Conservation (phyloP, 805 yeast genomes). For the Ogataea naganishii region DNA sequence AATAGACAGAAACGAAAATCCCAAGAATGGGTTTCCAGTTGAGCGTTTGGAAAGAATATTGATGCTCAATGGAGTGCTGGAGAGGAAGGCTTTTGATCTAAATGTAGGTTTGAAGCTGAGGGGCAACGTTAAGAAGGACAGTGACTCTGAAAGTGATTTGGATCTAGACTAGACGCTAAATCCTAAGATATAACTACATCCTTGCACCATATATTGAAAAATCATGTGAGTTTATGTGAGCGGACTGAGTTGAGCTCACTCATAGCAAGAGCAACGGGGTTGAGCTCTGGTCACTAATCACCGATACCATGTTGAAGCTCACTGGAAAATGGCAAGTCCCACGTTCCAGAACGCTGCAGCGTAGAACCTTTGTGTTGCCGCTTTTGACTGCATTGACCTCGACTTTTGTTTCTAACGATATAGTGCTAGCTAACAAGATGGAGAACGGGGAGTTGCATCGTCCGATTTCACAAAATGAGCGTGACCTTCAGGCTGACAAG, state of each 20-base stretch:
- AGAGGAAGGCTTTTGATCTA: conserved; percentile 25
- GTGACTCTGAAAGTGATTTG: conserved; percentile 30
- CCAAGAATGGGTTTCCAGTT: conserved; percentile 34
- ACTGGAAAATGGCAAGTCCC: neutral
- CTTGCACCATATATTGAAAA: too few species aligned
- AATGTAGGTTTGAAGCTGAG: conserved; percentile 10
- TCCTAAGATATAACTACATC: too few species aligned
- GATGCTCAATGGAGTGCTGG: conserved; percentile 23
- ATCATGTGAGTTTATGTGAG: too few species aligned
- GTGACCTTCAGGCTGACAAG: conserved; percentile 13
- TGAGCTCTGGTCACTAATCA: too few species aligned
- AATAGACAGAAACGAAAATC: conserved; percentile 27
- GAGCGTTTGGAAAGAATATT: conserved; percentile 39
- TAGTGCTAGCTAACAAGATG: conserved; percentile 52
- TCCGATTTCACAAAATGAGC: conserved; percentile 18
- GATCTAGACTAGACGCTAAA: too few species aligned
- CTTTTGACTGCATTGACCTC: neutral
- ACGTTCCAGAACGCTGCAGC: neutral
- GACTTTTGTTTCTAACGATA: conserved; percentile 27
- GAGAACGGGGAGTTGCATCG: conserved; percentile 39
- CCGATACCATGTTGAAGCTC: neutral
- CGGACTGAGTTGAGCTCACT: too few species aligned
- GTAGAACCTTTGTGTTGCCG: neutral
- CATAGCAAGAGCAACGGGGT: too few species aligned
- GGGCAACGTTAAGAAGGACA: conserved; percentile 5